phyloP scores from a whole-genome alignment of 2,329 filamentous ascomycete genomes.

The Exophiala mesophila region DNA sequence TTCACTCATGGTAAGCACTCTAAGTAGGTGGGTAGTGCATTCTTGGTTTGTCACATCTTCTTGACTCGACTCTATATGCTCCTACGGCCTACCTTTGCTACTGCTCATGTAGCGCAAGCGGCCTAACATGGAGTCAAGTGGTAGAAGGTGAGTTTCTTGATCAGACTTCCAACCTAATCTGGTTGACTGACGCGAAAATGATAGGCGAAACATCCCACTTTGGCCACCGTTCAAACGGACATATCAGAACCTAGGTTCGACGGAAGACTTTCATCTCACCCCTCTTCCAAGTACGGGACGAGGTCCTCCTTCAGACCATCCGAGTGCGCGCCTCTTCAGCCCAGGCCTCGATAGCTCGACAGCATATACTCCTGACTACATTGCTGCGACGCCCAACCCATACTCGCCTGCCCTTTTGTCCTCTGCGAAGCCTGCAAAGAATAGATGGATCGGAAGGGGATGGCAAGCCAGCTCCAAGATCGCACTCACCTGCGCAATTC shows the following conservation, averaged over 20 bases:
- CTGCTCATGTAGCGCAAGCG: too few species aligned
- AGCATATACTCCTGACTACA: constrained; percentile 20
- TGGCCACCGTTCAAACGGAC: constrained; percentile 23
- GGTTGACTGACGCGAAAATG: neutral
- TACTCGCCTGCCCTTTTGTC: neutral
- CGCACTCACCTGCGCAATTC: constrained; percentile 16
- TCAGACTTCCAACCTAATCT: neutral
- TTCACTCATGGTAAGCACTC: too few species aligned
- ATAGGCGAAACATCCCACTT: constrained; percentile 18
- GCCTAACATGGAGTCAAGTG: neutral
- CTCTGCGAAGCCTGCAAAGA: constrained; percentile 5
- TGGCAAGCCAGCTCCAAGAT: constrained; percentile 23
- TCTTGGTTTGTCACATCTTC: too few species aligned
- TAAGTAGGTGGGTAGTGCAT: too few species aligned
- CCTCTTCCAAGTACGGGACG: constrained; percentile 16
- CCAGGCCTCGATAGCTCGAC: constrained; percentile 18
- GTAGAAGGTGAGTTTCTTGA: neutral
- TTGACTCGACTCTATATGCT: too few species aligned
- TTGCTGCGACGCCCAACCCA: constrained; percentile 11
- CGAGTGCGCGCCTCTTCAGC: constrained; percentile 18
- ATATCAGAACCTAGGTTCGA: constrained; percentile 22
- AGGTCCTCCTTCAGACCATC: constrained; percentile 13
- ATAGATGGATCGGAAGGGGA: constrained; percentile 17
- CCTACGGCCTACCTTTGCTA: too few species aligned
- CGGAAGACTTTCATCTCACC: constrained; percentile 20